Base-by-base conservation (phyloP, 192 early-diverging fungal genomes). In the Umbelopsis isabellina region DNA sequence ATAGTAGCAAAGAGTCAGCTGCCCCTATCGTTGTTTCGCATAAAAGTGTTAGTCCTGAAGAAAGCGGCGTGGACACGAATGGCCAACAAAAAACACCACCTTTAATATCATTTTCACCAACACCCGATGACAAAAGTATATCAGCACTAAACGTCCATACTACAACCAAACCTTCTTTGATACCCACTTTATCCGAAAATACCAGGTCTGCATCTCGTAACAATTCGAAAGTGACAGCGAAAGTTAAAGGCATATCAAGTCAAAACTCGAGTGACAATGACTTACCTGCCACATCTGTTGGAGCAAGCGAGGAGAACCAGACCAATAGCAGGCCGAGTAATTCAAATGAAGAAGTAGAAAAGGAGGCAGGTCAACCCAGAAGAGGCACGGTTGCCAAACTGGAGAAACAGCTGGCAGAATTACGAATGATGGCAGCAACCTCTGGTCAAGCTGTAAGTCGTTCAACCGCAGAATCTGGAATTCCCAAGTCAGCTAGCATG, bases 341-440 rank as follows among this genome's bases (percentile, higher is more conserved):
- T 16, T 4, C 25, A 35, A 30, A 10, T 61, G 27, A 61, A n/a
- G 55, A 35, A 30, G 1, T 35, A 33, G 27, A 10, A 13, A 58
- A 58, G 12, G 55, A 61, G 12, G 55, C 30, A 12, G 33, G 11
- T 4, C 55, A 25, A 61, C 55, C 55, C 16, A 61, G 68, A 23
- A 52, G 73, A 51, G 73, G 76, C 7, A 78, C 72, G 21, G 73
- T 78, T 44, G 49, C 74, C 15, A 21, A 70, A 25, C 7, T 78
- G 18, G 69, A 78, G 64, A 65, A 67, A n/a, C 67, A 78, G 49
- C 55, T 78, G 23, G 73, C 53, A 37, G 72, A 78, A 30, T 9
- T 67, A n/a, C 45, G 66, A 25, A 7, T 37, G 1, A 55, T 68
- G 68, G 44, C 70, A 20, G 66, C 66, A 10, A 22, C 25, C 22